Base-by-base conservation (phyloP, 331 rosid genomes). In the Dryas integrifolia region DNA sequence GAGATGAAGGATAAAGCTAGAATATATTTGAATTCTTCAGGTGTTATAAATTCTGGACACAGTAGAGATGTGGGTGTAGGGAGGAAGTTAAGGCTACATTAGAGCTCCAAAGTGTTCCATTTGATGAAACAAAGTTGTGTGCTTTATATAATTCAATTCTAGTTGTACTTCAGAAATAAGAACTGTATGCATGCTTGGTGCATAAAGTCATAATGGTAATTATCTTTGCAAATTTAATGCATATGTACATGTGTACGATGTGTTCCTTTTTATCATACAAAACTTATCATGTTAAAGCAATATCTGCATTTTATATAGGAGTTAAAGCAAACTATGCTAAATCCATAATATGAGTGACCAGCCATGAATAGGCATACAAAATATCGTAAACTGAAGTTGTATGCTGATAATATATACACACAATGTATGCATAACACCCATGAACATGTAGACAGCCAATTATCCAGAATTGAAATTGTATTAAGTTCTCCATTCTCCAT, bases 1-100 rank as follows among this genome's bases (percentile, higher is more conserved):
- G 39, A 39, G 65, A 38, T 60, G 65, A 60, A 58, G 44, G 43
- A 58, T 58, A 10, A 58, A 58, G 30, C 43, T 58, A 58, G 61
- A 56, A 56, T 7, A 18, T 13, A 56, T 56, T 56, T 18, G 61
- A 11, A 56, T 56, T 56, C 6, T 56, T 6, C 9, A 58, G 5
- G 16, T 2, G 60, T 38, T 26, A 12, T 30, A 58, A 58, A 26
- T 60, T 38, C 12, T 38, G 47, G 57, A 69, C 46, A 50, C 9
- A 9, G 49, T 7, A 68, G 43, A 50, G 10, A 69, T 6, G 9
- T 4, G 12, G 48, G 64, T 30, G 35, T 30, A 30, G n/a, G 64
- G 43, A 14, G 41, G 40, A 18, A 38, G 7, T 59, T 6, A 59
- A 38, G 9, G 18, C 21, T 59, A 59, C 46, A 59, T 35, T 38